These are phyloP conservation scores for Hypericum androsaemum DNA, from an alignment of 345 rosid species.

Conservation along the genomic window DNA sequence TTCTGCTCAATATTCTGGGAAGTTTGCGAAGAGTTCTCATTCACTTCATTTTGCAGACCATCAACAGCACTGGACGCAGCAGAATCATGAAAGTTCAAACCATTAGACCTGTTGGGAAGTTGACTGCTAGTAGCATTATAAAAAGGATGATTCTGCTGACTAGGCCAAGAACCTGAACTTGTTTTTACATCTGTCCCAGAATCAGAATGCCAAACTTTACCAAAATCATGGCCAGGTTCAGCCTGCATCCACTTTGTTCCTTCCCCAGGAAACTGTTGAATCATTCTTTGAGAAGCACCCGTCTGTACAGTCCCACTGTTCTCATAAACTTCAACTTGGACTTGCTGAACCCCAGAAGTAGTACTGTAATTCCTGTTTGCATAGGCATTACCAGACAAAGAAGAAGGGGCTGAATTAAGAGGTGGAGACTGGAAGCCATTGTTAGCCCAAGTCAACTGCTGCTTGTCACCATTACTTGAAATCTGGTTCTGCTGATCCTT, in stretches of 20 bases:
- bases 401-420: constrained; percentile 19
- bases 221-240: constrained; percentile 31
- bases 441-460: constrained; percentile 29
- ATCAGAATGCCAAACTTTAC: constrained; percentile 30
- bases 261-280: constrained; percentile 28
- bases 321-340: constrained; percentile 26
- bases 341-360: constrained; percentile 21
- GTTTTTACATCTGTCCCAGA: constrained; percentile 28
- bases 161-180: constrained; percentile 25
- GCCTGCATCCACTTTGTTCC: constrained; percentile 36
- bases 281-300: constrained; percentile 31
- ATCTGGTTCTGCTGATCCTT: constrained; percentile 19
- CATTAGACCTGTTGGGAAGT: constrained; percentile 27
- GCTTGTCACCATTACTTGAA: constrained; percentile 25
- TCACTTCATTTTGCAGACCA: constrained; percentile 21
- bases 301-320: constrained; percentile 29
- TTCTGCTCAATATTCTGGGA: constrained; percentile 17
- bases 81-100: constrained; percentile 39
- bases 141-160: constrained; percentile 20
- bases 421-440: constrained; percentile 23
- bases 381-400: constrained; percentile 17
- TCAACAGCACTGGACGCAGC: constrained; percentile 12
- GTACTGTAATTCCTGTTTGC: constrained; percentile 16
- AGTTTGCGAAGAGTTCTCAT: constrained; percentile 26
- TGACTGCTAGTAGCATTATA: constrained; percentile 26